Evolutionary conservation across 306 rosid species (phyloP), one percentile per base, ranked within the genome.

Genomic region (Dalbergia cochinchinensis): DNA sequence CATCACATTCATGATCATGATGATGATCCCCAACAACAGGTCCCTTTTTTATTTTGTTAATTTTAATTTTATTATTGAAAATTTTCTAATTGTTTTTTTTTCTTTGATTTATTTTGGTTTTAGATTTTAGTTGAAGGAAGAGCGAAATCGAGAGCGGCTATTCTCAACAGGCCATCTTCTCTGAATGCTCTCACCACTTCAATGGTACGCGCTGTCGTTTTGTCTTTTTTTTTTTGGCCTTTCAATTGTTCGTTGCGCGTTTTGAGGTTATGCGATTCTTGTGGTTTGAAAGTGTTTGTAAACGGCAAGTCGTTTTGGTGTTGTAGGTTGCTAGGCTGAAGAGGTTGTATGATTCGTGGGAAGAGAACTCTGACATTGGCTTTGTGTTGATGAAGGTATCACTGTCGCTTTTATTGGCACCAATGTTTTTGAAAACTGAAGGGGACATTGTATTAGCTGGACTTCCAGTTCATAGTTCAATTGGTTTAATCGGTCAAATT

Each of bases 341-440:
- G 94, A 90, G 96, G 73, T 83, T 93, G 16, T 93, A 96, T 81
- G 96, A 92, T 83, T 96, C 98, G 26, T 93, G 98, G 98, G 97
- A 96, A 90, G 99, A 93, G 53, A 91, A 90, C 81, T 85, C 97
- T 8, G 89, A 87, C 76, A 91, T 96, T 81, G 97, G 97, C 61
- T 90, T 96, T 86, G 96, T 93, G 71, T 77, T 91, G 69, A 89
- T 93, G 98, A 96, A 93, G 99, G 98, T 93, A 87, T 69, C 20
- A n/a, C 33, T 22, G 4, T 79, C 42, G 37, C 5, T 85, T 5
- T 84, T 60, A n/a, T 65, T 59, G 18, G 4, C 45, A 8, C 35
- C 48, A 37, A 11, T 48, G 1, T 53, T 53, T 53, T 53, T 14
- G 4, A 5, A 14, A 11, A 15, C 22, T 2, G 12, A 44, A 10